Evolutionary conservation across 345 rosid species (phyloP), one percentile per base, ranked within the genome.

Genomic region (Mangifera indica): DNA sequence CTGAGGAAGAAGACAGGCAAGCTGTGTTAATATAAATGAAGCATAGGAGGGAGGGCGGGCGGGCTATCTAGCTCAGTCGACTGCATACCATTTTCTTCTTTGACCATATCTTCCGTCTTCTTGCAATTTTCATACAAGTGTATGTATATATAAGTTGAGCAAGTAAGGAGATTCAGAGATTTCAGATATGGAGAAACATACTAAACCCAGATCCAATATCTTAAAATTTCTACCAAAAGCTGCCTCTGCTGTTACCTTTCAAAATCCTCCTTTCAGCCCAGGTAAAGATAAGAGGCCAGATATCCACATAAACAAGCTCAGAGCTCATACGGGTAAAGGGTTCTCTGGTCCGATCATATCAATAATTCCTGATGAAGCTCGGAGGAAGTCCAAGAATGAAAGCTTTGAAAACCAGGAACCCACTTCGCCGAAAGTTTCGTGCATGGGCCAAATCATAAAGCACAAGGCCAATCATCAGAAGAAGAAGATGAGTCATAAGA

Each of bases 381-480:
- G 96, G 21, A 74, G 87, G 62, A 85, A 81, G 63, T 52, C 56
- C 52, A 83, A 80, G 75, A 78, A 67, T 49, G 82, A 78, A 5
- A 62, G 65, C 53, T 78, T 56, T 22, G 79, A 69, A 12, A 73
- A 78, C 7, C 79, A 83, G 21, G 96, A 91, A 56, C 98, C 98
- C 10, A 84, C 85, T 20, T 93, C 98, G 5, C 98, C 98, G 7
- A 93, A 93, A 76, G 82, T 93, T 46, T 93, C 98, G 0, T 93
- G 98, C 67, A 91, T 93, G 78, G 98, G 98, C 18, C 93, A 91
- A 70, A 87, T 93, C 89, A 93, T 91, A 82, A 93, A 93, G 82
- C 83, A 80, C 63, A 87, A 77, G 80, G 85, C 85, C 67, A 82
- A 72, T 34, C 76, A 72, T 42, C 40, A 52, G 3, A 52, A 40